Evolutionary conservation across 202 grass and related monocot genomes (phyloP).

Genomic region (Hordeum pubiflorum): DNA sequence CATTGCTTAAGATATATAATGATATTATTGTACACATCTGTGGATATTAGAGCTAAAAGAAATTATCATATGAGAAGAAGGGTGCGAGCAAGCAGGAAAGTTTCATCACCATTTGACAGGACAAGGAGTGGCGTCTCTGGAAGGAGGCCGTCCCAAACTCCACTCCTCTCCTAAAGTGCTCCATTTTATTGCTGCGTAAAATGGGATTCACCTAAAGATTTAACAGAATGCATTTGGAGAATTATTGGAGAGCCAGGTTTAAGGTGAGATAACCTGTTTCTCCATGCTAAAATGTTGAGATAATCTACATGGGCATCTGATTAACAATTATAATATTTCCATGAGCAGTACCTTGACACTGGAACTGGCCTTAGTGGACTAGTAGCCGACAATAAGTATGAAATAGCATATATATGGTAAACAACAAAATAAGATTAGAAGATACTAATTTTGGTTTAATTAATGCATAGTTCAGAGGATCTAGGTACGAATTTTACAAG

Average conservation of each 20-base stretch:
- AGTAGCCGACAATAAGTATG: neutral
- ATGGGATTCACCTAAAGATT: neutral
- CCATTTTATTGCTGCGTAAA: conserved; percentile 33
- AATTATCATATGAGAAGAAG: neutral
- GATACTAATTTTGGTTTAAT: neutral
- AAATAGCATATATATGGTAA: neutral
- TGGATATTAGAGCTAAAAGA: neutral
- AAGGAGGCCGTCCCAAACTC: conserved; percentile 57
- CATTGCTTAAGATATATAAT: neutral
- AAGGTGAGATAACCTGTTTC: conserved; percentile 15
- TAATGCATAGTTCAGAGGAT: neutral
- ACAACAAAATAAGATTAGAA: neutral
- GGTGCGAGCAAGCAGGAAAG: neutral
- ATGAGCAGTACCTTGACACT: neutral
- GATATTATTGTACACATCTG: neutral
- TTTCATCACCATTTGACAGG: conserved; percentile 42
- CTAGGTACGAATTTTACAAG: neutral
- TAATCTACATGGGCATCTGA: neutral
- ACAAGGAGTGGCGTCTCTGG: conserved; percentile 52
- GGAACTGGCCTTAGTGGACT: neutral
- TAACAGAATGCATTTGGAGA: neutral
- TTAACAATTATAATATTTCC: neutral
- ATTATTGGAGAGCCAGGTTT: conserved; percentile 24
- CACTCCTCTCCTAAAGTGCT: conserved; percentile 49
- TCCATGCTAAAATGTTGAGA: neutral